Evolutionary conservation across 176 grass and related monocot genomes (phyloP), one percentile per base, ranked within the genome.

Genomic region (Paspalum vaginatum): DNA sequence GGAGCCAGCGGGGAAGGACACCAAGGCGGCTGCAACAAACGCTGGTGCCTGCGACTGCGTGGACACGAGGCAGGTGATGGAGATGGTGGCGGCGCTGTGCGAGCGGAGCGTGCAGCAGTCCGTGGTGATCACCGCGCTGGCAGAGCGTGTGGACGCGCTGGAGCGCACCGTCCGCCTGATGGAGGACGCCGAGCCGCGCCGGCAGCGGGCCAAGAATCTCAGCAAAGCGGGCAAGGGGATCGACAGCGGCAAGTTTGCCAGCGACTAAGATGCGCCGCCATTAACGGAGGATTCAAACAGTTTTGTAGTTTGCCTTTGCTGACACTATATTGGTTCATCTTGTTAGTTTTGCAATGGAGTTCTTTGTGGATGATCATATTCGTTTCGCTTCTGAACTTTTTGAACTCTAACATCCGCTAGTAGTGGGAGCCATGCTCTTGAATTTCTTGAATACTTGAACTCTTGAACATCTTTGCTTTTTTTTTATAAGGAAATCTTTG

Each of bases 1-100:
- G 21, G 63, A 77, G 73, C 40, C 11, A 5, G n/a, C n/a, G 18
- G 15, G 0, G 11, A 47, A 37, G 65, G 12, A 46, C 26, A 14
- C 27, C 17, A 2, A 2, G 3, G 5, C 11, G 16, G 42, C 24
- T 5, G 4, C 5, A 12, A 21, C 38, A 6, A 4, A 11, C 43
- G 41, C 5, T 0, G 1, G 14, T 41, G 77, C 15, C 40, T 12
- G 8, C 7, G 70, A 24, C 8, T 68, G 21, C 7, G 0, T 56
- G 11, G 53, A 92, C 37, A 2, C 41, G 4, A 59, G n/a, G 69
- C 87, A 84, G 75, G 24, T 87, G 46, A 80, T 94, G 90, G 69
- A 91, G 83, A 91, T 77, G 72, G 58, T 94, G 63, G 59, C 79
- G 16, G 81, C 72, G 53, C 10, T 98, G 55, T 93, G 92, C 69